Percentiles rank a stretch among this genome's conserved stretches.
These are phyloP conservation scores for Mycena venus DNA, from an alignment of 768 basidiomycete genomes.

Conservation along the genomic window DNA sequence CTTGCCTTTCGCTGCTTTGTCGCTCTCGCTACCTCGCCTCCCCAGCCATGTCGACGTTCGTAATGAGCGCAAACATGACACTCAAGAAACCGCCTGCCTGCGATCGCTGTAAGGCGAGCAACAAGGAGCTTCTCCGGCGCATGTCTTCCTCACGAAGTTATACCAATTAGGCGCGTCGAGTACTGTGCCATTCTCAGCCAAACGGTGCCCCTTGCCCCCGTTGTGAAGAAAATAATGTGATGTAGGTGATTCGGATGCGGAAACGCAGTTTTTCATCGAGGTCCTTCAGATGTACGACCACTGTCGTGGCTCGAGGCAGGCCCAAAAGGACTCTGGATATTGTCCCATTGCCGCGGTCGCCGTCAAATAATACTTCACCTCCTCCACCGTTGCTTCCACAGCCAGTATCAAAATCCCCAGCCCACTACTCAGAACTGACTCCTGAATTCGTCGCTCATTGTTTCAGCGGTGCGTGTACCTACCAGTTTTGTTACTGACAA, in stretches of 20 bases:
- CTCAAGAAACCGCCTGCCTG: too few species aligned
- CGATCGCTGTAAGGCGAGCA: too few species aligned
- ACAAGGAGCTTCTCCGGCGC: too few species aligned
- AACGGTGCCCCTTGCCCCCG: constrained; percentile 8
- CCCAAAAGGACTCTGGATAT: neutral
- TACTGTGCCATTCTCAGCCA: constrained; percentile 4
- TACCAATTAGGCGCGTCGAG: constrained; percentile 8
- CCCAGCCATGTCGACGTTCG: too few species aligned
- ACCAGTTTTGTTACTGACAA: neutral
- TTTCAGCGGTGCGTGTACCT: constrained; percentile 8
- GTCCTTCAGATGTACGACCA: neutral
- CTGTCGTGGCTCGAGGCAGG: neutral
- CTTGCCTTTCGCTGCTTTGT: too few species aligned
- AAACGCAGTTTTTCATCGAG: neutral
- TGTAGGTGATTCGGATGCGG: neutral
- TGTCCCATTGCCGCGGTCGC: neutral
- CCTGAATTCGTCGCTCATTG: constrained; percentile 4
- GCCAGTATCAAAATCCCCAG: neutral
- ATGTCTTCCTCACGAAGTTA: too few species aligned
- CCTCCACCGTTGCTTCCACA: neutral
- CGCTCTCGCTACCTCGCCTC: too few species aligned
- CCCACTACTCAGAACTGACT: constrained; percentile 12
- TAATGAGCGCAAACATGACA: too few species aligned
- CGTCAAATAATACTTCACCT: too few species aligned
- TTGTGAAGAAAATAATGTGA: neutral